These are phyloP conservation scores for Russula sp. DNA, from an alignment of 768 basidiomycete species.

Conservation along the genomic window DNA sequence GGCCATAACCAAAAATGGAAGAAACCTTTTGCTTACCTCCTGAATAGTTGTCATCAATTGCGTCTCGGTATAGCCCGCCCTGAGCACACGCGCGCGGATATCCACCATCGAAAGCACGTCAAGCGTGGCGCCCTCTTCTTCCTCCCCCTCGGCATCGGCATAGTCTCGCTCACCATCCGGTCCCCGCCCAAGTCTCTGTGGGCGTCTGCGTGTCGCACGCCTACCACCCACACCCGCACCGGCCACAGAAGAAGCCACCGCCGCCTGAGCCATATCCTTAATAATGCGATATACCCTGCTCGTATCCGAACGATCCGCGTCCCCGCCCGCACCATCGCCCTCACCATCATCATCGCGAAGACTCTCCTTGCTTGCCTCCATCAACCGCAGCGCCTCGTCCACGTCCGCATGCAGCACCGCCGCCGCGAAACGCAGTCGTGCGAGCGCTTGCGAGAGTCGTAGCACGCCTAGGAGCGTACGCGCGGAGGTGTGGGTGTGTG, in stretches of 20 bases:
- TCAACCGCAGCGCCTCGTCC: slow-evolving; percentile 92
- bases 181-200: slow-evolving; percentile 52
- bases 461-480: slow-evolving; percentile 93
- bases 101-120: slow-evolving; percentile 82
- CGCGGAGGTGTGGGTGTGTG: slow-evolving; percentile 92
- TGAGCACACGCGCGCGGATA: slow-evolving; percentile 79
- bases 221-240: slow-evolving; percentile 35
- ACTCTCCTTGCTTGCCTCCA: slow-evolving; percentile 95
- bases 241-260: slow-evolving; percentile 36
- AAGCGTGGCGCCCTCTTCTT: slow-evolving; percentile 42
- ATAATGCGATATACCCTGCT: slow-evolving; percentile 90
- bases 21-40: slow-evolving; percentile 47
- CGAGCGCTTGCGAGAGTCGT: slow-evolving; percentile 91
- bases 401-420: slow-evolving; percentile 83
- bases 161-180: slow-evolving; percentile 70
- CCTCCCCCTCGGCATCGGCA: slow-evolving; percentile 63
- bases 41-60: slow-evolving; percentile 84
- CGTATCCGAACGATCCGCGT: slow-evolving; percentile 71
- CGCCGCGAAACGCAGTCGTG: slow-evolving; percentile 83
- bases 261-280: slow-evolving; percentile 68
- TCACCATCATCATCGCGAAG: slow-evolving; percentile 76
- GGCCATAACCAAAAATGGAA: too few species aligned
- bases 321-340: slow-evolving; percentile 47
- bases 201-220: slow-evolving; percentile 47
- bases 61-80: slow-evolving; percentile 86